phyloP scores from a whole-genome alignment of 371 early-diverging fungal genomes.

The Mortierella sp. region DNA sequence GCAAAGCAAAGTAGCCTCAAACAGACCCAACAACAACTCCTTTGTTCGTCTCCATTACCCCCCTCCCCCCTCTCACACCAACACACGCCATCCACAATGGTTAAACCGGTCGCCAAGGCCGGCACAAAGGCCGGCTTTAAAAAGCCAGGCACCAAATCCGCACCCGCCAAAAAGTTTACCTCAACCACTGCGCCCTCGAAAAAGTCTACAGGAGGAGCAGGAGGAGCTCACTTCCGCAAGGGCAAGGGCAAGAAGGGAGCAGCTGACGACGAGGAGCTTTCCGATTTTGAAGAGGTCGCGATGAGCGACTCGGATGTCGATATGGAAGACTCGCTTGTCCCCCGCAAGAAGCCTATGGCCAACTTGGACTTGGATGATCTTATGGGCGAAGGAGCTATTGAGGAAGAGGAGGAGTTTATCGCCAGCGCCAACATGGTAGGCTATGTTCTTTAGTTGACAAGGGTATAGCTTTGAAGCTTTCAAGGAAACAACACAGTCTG shows the following conservation, averaged over 20 bases:
- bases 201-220: background rate
- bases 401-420: constrained; percentile 56
- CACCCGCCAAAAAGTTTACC: constrained; percentile 16
- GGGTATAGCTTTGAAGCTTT: background rate
- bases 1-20: background rate
- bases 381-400: constrained; percentile 44
- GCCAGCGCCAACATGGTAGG: constrained; percentile 54
- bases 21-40: background rate
- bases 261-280: constrained; percentile 40
- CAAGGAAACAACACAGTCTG: background rate
- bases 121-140: constrained; percentile 29
- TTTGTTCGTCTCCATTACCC: background rate
- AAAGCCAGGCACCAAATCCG: constrained; percentile 4
- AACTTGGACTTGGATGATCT: constrained; percentile 50
- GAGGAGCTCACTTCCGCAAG: constrained; percentile 43
- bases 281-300: constrained; percentile 57
- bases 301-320: constrained; percentile 59
- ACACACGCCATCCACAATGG: constrained; percentile 18
- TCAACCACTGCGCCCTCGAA: background rate
- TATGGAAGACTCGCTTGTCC: constrained; percentile 50
- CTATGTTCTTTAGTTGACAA: background rate
- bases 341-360: constrained; percentile 45
- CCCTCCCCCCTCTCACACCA: constrained; percentile 4
- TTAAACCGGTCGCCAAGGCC: constrained; percentile 27
- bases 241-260: constrained; percentile 27